Evolutionary conservation across 2,329 filamentous ascomycete genomes (phyloP), one percentile per base, ranked within the genome.

Genomic region (Knufia petricola): DNA sequence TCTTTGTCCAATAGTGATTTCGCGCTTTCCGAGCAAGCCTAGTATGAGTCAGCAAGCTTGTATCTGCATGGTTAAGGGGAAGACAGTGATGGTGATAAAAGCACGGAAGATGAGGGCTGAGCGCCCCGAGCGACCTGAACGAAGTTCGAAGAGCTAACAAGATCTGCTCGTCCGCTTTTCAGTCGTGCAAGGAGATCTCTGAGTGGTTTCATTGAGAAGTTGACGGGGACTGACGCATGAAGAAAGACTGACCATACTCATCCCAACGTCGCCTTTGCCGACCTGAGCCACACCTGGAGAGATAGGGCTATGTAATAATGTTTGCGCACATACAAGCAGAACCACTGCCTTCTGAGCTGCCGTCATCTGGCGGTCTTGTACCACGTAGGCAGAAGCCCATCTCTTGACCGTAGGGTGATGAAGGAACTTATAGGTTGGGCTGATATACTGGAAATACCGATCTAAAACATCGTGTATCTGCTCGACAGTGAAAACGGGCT

Each of bases 391-490:
- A 4, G 36, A 9, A 10, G 44, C 44, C 72, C 73, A 77, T 0
- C 49, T 41, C 37, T 72, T 67, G 0, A 75, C 65, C 0, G 70
- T 73, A 0, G 72, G 72, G 1, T 70, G 64, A 55, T 78, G 73
- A 13, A 78, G 54, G 45, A 76, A 73, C 4, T 74, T 67, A 53
- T 77, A 75, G 0, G 75, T 78, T 0, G 74, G 73, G 1, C 74
- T 70, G 13, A 72, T 74, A 46, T 75, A 74, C 30, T 76, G 73
- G 50, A 78, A 77, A 41, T 77, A 78, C 3, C 73, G 61, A 8
- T 68, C 65, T 7, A 77, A 56, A 0, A 75, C 58, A 13, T 62
- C 62, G 58, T 59, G 20, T 54, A 66, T 59, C 23, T 66, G 60
- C 0, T 53, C 51, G 1, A 58, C 56, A 49, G 65, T 45, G 23